A percentile compares a stretch with the other conserved stretches of the same genome.
Conservation (phyloP, 2,329 filamentous ascomycete genomes). For the Penicillium sp. region DNA sequence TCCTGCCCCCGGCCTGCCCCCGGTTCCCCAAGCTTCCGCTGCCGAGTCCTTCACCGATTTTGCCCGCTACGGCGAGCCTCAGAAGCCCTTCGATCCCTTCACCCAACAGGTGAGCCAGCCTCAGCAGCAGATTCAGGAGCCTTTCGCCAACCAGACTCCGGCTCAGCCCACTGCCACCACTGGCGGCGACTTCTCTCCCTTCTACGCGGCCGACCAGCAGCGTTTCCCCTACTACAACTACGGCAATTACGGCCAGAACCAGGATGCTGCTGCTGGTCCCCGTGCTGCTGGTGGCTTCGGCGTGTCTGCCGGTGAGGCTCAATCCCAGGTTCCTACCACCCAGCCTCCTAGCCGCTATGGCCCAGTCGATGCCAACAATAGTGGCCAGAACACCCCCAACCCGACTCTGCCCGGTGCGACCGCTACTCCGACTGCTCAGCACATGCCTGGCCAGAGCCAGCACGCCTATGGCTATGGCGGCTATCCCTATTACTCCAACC, state of each 20-base stretch:
- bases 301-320: slow-evolving; percentile 58
- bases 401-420: slow-evolving; percentile 62
- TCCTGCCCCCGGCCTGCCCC: slow-evolving; percentile 61
- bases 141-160: slow-evolving; percentile 55
- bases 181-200: slow-evolving; percentile 75
- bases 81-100: slow-evolving; percentile 88
- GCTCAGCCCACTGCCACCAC: slow-evolving; percentile 56
- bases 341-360: slow-evolving; percentile 74
- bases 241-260: slow-evolving; percentile 62
- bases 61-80: slow-evolving; percentile 56
- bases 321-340: slow-evolving; percentile 59
- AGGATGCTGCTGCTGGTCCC: slow-evolving; percentile 70
- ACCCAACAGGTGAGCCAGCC: slow-evolving; percentile 65
- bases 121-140: slow-evolving; percentile 64
- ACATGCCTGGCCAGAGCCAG: slow-evolving; percentile 52
- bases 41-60: slow-evolving; percentile 50
- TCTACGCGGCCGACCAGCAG: slow-evolving; percentile 74
- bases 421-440: slow-evolving; percentile 54
- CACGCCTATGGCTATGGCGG: slow-evolving; percentile 61
- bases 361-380: slow-evolving; percentile 72
- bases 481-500: slow-evolving; percentile 59
- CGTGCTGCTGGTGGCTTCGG: slow-evolving; percentile 76
- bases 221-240: slow-evolving; percentile 77
- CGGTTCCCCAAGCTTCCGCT: slow-evolving; percentile 55
- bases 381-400: slow-evolving; percentile 87